A percentile compares a stretch with the other conserved stretches of the same genome.
These are phyloP conservation scores for Pseudocercospora cruenta DNA, from an alignment of 2,329 filamentous ascomycete genomes.

Conservation along the genomic window DNA sequence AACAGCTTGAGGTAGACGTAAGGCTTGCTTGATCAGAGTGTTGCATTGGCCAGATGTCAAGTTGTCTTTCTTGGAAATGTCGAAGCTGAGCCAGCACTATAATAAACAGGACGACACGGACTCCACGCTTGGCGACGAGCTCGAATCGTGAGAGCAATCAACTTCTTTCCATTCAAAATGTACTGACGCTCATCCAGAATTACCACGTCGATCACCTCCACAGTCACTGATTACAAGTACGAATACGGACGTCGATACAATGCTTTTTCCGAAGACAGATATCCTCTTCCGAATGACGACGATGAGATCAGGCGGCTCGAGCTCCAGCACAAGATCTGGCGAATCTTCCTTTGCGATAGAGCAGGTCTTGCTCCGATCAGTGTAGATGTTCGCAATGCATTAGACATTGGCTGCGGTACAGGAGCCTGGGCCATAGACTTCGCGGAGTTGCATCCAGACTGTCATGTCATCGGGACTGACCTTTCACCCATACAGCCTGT, in stretches of 20 bases:
- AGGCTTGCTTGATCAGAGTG: not conserved
- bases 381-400: constrained; percentile 8
- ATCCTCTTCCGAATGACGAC: constrained; percentile 31
- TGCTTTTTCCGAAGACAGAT: constrained; percentile 33
- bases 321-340: not conserved
- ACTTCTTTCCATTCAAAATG: not conserved
- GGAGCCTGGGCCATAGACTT: constrained; percentile 44
- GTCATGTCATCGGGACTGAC: constrained; percentile 46
- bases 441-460: constrained; percentile 21
- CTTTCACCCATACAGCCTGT: constrained; percentile 52
- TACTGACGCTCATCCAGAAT: not conserved
- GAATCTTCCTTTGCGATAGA: constrained; percentile 1
- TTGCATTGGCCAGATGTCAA: not conserved
- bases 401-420: constrained; percentile 56
- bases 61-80: not conserved
- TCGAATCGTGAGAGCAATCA: not conserved
- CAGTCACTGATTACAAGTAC: constrained; percentile 25
- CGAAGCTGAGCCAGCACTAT: not conserved
- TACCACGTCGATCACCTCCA: constrained; percentile 18
- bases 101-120: constrained; percentile 4
- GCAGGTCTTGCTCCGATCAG: not conserved
- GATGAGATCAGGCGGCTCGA: not conserved
- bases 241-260: constrained; percentile 40
- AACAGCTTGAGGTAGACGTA: constrained; percentile 1
- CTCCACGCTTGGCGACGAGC: constrained; percentile 1